A percentile compares a stretch with the other conserved stretches of the same genome.
Conservation (phyloP, 2,329 filamentous ascomycete species). For the Talaromyces albobiverticillius region DNA sequence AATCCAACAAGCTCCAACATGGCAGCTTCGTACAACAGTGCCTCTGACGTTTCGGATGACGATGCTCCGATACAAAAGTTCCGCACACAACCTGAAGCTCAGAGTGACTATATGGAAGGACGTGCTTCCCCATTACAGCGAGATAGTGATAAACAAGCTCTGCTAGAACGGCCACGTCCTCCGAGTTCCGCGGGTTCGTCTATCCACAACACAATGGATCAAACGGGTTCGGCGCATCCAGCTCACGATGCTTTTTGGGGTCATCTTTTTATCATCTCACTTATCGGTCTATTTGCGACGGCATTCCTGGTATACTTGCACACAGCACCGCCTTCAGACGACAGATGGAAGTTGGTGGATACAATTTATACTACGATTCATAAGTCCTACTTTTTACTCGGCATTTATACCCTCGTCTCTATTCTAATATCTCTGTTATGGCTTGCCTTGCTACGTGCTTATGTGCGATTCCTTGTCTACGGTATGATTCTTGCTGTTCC, state of each 20-base stretch:
- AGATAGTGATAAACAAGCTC: slow-evolving; percentile 52
- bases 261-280: slow-evolving; percentile 79
- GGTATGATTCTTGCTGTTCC: slow-evolving; percentile 81
- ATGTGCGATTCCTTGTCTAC: slow-evolving; percentile 79
- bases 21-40: slow-evolving; percentile 40
- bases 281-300: slow-evolving; percentile 81
- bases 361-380: slow-evolving; percentile 90
- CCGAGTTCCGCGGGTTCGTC: slow-evolving; percentile 52
- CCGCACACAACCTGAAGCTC: slow-evolving; percentile 42
- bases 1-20: slow-evolving; percentile 52
- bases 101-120: slow-evolving; percentile 35
- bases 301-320: slow-evolving; percentile 89
- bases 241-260: slow-evolving; percentile 89
- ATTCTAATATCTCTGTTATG: slow-evolving; percentile 84
- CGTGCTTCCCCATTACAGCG: slow-evolving; percentile 46
- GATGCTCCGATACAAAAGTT: slow-evolving; percentile 56
- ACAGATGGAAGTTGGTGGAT: slow-evolving; percentile 72
- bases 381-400: slow-evolving; percentile 83
- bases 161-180: slow-evolving; percentile 44
- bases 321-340: slow-evolving; percentile 67
- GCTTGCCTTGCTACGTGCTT: slow-evolving; percentile 83
- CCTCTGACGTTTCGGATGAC: slow-evolving; percentile 40
- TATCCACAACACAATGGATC: slow-evolving; percentile 56
- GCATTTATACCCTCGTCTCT: slow-evolving; percentile 87
- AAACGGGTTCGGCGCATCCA: slow-evolving; percentile 64